Evolutionary conservation across 2,329 filamentous ascomycete genomes (phyloP).

Genomic region (Penicillium sp.): DNA sequence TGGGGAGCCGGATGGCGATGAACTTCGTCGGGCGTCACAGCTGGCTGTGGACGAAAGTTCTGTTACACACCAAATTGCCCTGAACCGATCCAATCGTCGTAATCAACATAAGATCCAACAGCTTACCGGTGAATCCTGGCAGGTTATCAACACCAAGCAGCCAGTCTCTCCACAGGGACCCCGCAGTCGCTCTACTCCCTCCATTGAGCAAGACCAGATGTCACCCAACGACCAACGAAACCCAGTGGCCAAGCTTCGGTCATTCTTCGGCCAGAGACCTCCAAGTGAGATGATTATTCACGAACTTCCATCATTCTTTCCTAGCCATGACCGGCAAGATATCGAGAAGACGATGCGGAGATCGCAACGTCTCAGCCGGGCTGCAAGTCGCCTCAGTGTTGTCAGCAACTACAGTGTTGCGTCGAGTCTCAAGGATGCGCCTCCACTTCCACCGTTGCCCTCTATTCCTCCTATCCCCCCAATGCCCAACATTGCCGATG

Average conservation of each 20-base stretch:
- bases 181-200: conserved; percentile 29
- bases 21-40: conserved; percentile 81
- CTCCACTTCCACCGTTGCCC: conserved; percentile 40
- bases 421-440: conserved; percentile 87
- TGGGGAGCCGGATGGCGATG: conserved; percentile 82
- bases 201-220: conserved; percentile 30
- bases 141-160: conserved; percentile 68
- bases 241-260: conserved; percentile 44
- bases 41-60: conserved; percentile 87
- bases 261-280: conserved; percentile 85
- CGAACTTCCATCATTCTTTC: conserved; percentile 95
- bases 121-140: conserved; percentile 82
- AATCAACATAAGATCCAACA: conserved; percentile 88
- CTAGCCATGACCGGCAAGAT: conserved; percentile 87
- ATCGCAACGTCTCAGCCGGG: conserved; percentile 85
- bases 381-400: conserved; percentile 89
- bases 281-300: conserved; percentile 97
- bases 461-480: conserved; percentile 53
- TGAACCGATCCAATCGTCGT: conserved; percentile 65
- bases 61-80: conserved; percentile 64
- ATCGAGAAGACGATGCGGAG: conserved; percentile 94
- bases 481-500: conserved; percentile 92
- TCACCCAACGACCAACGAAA: conserved; percentile 32
- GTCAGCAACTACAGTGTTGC: conserved; percentile 91
- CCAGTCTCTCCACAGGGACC: conserved; percentile 72